These are phyloP conservation scores for Kwoniella sp. DNA, from an alignment of 768 basidiomycete species.

Conservation along the genomic window DNA sequence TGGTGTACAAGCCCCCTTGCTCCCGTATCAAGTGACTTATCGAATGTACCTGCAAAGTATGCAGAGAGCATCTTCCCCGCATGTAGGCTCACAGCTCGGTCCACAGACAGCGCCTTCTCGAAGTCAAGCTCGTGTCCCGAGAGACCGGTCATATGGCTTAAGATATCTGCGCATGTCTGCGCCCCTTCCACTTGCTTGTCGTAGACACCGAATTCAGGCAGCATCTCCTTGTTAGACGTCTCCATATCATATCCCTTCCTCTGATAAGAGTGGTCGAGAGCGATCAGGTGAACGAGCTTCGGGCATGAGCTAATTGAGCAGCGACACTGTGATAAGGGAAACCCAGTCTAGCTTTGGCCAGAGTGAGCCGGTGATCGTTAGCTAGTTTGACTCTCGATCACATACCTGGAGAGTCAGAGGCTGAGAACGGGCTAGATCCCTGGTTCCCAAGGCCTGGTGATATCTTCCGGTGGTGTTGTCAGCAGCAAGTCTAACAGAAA, in stretches of 20 bases:
- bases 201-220: background rate
- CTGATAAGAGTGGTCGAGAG: background rate
- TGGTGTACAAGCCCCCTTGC: too few species aligned
- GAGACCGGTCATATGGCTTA: background rate
- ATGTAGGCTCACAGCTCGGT: background rate
- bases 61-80: too few species aligned
- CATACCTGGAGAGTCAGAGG: too few species aligned
- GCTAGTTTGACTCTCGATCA: too few species aligned
- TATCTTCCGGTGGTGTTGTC: too few species aligned
- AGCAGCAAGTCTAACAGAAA: too few species aligned
- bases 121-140: background rate
- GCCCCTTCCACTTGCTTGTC: background rate
- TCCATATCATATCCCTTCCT: background rate
- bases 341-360: too few species aligned
- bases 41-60: too few species aligned
- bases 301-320: background rate
- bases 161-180: background rate
- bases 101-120: background rate
- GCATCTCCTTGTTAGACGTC: background rate
- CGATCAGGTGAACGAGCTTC: background rate
- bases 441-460: too few species aligned
- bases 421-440: too few species aligned
- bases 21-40: too few species aligned
- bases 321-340: background rate
- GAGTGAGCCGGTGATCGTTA: too few species aligned